Base-by-base conservation (phyloP, 1,284 basidiomycete genomes). In the Tranzscheliella williamsii region DNA sequence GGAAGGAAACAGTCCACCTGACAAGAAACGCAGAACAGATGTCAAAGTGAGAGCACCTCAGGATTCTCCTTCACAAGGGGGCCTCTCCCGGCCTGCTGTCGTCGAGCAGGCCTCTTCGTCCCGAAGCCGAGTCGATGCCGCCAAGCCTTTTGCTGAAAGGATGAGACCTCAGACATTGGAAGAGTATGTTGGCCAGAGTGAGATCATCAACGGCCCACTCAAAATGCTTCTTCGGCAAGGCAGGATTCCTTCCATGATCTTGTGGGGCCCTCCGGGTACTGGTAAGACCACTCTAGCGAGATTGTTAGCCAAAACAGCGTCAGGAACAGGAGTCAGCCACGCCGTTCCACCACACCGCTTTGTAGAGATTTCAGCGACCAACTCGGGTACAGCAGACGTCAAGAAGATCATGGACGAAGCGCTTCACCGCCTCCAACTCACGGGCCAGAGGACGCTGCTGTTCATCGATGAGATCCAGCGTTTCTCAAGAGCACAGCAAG, bases 391-490 rank as follows among this genome's bases (percentile, higher is more conserved):
- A 1, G 84, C 84, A 26, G 90, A 94, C 38, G 85, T 92, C n/a
- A 84, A 88, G 30, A 82, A 83, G 30, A 81, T 89, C 5, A 87
- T 91, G 53, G 89, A 91, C 54, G 88, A 91, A 70, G 89, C 91
- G 0, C 86, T 86, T 70, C 84, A 84, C 39, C 80, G 83, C 2
- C 82, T 92, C 38, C 81, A 83, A 37, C 77, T 92, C 34, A 86
- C 85, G 0, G 88, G 87, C 41, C 83, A 85, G 58, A 82, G 83
- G 43, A 90, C 87, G 0, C 79, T 90, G 17, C 73, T 91, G 4
- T 91, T 91, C 72, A 79, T 90, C 53, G 91, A 94, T 70, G 91
- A 94, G 78, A 86, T 94, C 4, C 91, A 94, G 79, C 72, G 79
- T n/a, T 81, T 92, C 73, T 90, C 86, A 68, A 88, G 86, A 66